phyloP scores from a whole-genome alignment of 2,329 filamentous ascomycete genomes.

The Neonectria punicea region DNA sequence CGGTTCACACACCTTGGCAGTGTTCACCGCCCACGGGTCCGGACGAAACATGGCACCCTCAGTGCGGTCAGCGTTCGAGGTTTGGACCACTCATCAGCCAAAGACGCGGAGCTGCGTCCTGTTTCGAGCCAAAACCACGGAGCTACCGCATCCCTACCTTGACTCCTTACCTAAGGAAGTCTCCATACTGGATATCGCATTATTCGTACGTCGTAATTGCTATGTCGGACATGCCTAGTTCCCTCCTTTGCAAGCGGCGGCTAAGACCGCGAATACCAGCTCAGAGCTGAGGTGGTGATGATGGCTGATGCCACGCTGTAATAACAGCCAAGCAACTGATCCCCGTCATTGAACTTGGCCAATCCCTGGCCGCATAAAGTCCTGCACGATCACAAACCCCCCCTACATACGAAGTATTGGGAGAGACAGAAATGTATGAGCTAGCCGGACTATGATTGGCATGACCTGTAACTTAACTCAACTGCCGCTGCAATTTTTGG shows the following conservation, averaged over 20 bases:
- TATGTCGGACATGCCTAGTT: neutral
- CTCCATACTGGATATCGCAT: neutral
- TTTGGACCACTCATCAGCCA: neutral
- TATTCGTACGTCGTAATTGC: neutral
- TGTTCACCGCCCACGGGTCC: conserved; percentile 28
- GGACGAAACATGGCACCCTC: conserved; percentile 13
- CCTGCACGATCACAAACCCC: conserved; percentile 12
- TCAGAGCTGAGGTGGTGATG: neutral
- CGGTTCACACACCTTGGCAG: conserved; percentile 21
- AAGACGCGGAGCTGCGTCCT: neutral
- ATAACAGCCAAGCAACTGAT: neutral
- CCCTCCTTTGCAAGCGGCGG: neutral
- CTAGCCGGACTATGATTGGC: conserved; percentile 1
- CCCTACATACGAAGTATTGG: neutral
- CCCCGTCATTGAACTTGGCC: conserved; percentile 12
- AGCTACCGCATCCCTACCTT: neutral
- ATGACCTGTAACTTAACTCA: neutral
- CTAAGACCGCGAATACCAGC: neutral
- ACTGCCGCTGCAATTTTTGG: conserved; percentile 1
- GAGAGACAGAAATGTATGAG: conserved; percentile 2
- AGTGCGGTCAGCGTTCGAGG: neutral
- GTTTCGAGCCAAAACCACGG: neutral
- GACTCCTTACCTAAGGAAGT: neutral
- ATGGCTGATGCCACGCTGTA: conserved; percentile 8
- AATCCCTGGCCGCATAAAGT: conserved; percentile 16